A percentile compares a stretch with the other conserved stretches of the same genome.
Evolutionary conservation across 805 yeast genomes (phyloP).

Genomic region (Nakazawaea laoshanensis): DNA sequence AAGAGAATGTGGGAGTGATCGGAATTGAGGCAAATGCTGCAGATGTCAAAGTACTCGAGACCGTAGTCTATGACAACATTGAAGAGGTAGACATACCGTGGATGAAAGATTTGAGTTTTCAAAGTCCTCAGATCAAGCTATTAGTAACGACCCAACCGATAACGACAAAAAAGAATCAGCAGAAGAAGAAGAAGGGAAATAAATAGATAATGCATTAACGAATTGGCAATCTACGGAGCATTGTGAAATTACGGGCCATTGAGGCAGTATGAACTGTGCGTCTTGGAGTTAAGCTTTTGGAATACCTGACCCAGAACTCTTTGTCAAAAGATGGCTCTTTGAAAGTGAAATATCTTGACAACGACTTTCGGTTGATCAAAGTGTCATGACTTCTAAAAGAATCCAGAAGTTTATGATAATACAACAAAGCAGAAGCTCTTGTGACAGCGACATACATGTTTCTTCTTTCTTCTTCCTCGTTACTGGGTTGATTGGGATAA

Average conservation of each 20-base stretch:
- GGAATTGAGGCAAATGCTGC: slow-evolving; percentile 23
- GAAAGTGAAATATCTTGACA: slow-evolving; percentile 1
- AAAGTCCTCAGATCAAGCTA: slow-evolving; percentile 30
- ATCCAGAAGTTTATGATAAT: slow-evolving; percentile 19
- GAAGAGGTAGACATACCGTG: slow-evolving; percentile 35
- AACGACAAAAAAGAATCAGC: slow-evolving; percentile 18
- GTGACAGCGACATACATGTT: slow-evolving; percentile 60
- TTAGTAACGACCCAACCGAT: slow-evolving; percentile 40
- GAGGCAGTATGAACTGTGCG: too few species aligned
- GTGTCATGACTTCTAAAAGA: neutral
- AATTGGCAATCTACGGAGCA: too few species aligned
- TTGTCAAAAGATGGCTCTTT: neutral
- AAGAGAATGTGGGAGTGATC: slow-evolving; percentile 22
- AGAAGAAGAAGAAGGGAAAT: slow-evolving; percentile 10
- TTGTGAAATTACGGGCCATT: too few species aligned
- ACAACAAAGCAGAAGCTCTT: slow-evolving; percentile 43
- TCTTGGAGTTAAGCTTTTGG: neutral
- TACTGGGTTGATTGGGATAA: slow-evolving; percentile 10
- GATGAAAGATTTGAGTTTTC: slow-evolving; percentile 28
- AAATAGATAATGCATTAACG: too few species aligned
- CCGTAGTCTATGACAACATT: slow-evolving; percentile 15
- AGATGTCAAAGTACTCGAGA: slow-evolving; percentile 20
- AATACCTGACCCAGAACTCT: slow-evolving; percentile 5
- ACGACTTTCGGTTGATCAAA: neutral
- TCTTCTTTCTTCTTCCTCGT: slow-evolving; percentile 25